Evolutionary conservation across 169 alveolate species (phyloP), one percentile per base, ranked within the genome.

Genomic region (Cryptosporidium meleagridis): DNA sequence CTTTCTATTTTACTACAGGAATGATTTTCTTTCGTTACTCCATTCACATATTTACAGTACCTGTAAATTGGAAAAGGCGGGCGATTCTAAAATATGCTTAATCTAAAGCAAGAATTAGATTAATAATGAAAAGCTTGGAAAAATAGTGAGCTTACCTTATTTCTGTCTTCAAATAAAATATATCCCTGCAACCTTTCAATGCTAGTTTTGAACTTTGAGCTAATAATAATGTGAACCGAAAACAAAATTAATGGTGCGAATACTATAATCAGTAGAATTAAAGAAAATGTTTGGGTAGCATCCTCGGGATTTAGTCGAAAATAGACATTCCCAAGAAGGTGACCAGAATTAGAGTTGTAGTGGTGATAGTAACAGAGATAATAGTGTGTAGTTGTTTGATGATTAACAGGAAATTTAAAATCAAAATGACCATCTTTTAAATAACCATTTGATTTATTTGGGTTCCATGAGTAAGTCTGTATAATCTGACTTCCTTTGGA

Each of bases 251-350:
- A 37, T 2, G 89, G 89, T 14, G 75, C 4, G 48, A 37, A 39
- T 18, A 67, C 23, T 3, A 67, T 48, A 26, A 65, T 26, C 3
- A 80, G 70, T 10, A 80, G 3, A 8, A 80, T 7, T 41, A 80
- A 18, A 0, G 89, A 80, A 29, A 80, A 59, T 37, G 89, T 48
- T 48, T 48, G 55, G 18, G 75, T 41, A 4, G 80, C 73, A 37
- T 80, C 89, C 70, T 62, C 75, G 39, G 89, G 75, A 39, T 65
- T 70, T 37, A 80, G 35, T 62, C 89, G 37, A 41, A 80, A 80
- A 67, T 80, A 80, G 31, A 80, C 75, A 80, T 44, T 80, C 16
- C 89, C 89, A 26, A 80, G 21, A 16, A 21, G 52, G 26, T 80
- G 67, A 10, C 89, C 89, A 8, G 68, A 41, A 44, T 48, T 44